phyloP scores from a whole-genome alignment of 1,284 basidiomycete species.

The Microbotryum violaceum region DNA sequence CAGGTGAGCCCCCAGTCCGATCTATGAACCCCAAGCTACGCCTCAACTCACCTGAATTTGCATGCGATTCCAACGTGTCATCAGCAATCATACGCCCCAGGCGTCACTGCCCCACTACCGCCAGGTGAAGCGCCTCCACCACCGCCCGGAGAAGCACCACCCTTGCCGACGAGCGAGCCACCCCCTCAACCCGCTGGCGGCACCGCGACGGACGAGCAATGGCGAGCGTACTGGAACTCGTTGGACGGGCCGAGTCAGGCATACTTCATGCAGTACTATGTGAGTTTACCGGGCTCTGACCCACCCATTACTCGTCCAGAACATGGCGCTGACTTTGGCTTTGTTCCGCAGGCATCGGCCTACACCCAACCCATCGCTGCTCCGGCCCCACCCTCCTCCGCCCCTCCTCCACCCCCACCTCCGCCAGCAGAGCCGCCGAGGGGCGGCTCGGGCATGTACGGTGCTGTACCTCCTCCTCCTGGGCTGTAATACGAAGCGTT shows the following conservation, averaged over 20 bases:
- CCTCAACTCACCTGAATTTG: not conserved
- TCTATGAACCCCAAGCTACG: no score
- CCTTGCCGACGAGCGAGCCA: not conserved
- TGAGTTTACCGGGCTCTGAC: not conserved
- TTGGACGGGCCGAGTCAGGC: constrained; percentile 27
- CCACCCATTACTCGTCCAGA: not conserved
- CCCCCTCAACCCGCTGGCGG: constrained; percentile 8
- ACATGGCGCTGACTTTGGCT: not conserved
- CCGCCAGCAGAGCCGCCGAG: not conserved
- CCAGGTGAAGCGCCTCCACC: constrained; percentile 27
- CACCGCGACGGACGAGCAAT: constrained; percentile 20
- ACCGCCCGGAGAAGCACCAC: constrained; percentile 7
- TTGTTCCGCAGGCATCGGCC: not conserved
- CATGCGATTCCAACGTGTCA: not conserved
- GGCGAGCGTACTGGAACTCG: constrained; percentile 29
- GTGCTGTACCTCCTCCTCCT: constrained; percentile 7
- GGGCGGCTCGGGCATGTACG: not conserved
- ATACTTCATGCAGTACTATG: constrained; percentile 29
- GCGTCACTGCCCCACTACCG: constrained; percentile 29
- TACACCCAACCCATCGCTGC: not conserved
- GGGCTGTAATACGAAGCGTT: not conserved
- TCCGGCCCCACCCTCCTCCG: not conserved
- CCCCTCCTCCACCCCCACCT: constrained; percentile 5
- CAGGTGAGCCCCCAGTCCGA: constrained; percentile 12
- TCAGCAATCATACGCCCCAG: constrained; percentile 20